These are phyloP conservation scores for Solanum hybrid DNA, from an alignment of 305 asterid species.

Conservation along the genomic window DNA sequence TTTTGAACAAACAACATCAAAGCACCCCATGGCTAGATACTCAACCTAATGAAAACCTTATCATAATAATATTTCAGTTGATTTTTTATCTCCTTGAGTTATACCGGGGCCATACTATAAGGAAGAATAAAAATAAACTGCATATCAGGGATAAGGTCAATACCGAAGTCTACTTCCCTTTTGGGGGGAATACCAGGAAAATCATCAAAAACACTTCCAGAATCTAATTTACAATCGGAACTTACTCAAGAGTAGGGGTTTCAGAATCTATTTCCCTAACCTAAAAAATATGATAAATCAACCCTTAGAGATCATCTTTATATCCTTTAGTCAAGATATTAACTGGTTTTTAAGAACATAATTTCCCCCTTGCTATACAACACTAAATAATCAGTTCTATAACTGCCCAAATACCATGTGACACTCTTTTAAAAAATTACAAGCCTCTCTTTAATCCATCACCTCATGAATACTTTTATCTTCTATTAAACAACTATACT, in stretches of 20 bases:
- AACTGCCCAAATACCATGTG: too few relatives aligned
- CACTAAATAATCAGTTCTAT: too few relatives aligned
- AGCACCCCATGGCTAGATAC: not conserved
- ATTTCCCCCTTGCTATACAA: not conserved
- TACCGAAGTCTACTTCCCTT: not conserved
- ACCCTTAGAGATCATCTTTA: not conserved
- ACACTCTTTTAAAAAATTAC: too few relatives aligned
- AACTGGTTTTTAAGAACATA: not conserved
- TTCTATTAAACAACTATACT: not conserved
- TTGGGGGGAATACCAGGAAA: not conserved
- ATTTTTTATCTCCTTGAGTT: not conserved
- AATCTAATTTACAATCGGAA: not conserved
- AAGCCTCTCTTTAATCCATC: not conserved
- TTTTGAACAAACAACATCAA: not conserved
- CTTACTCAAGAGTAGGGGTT: not conserved
- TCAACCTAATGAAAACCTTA: not conserved
- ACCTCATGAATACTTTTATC: not conserved
- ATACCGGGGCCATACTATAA: not conserved
- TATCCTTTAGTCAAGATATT: not conserved
- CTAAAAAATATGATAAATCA: not conserved
- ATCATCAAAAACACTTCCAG: not conserved
- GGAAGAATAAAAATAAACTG: not conserved
- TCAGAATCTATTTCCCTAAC: not conserved
- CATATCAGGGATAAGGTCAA: not conserved
- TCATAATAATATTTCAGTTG: not conserved